Percentiles rank a stretch among this genome's conserved stretches.
phyloP scores from a whole-genome alignment of 352 stramenopile genomes.

The Phytophthora sojae region DNA sequence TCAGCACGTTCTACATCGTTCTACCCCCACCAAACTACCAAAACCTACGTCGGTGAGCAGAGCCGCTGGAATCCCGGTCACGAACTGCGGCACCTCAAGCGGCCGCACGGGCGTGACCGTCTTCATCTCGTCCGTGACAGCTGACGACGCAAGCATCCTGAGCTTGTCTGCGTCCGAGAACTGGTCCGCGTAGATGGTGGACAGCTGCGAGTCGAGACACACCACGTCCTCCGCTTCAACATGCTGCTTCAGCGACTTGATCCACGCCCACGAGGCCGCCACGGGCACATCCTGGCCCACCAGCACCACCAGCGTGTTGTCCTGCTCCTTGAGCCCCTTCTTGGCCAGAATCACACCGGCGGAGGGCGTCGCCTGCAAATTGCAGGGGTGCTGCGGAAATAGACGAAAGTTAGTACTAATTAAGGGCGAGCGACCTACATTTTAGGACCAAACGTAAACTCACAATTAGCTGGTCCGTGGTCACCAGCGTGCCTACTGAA shows the following conservation, averaged over 20 bases:
- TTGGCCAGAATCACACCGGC: slow-evolving; percentile 53
- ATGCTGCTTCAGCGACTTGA: slow-evolving; percentile 47
- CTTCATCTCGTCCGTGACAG: slow-evolving; percentile 38
- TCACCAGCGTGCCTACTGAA: slow-evolving; percentile 58
- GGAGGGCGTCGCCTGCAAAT: slow-evolving; percentile 5
- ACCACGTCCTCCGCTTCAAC: slow-evolving; percentile 55
- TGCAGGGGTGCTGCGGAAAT: slow-evolving; percentile 34
- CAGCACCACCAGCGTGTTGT: slow-evolving; percentile 50
- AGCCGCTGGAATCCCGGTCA: slow-evolving; percentile 56
- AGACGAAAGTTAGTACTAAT: not conserved
- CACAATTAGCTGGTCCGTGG: slow-evolving; percentile 60
- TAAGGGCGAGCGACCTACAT: not conserved
- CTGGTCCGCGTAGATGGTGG: slow-evolving; percentile 59
- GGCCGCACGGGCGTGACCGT: slow-evolving; percentile 42
- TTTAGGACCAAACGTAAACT: slow-evolving; percentile 6
- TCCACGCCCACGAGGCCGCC: slow-evolving; percentile 60
- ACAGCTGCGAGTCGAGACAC: slow-evolving; percentile 69
- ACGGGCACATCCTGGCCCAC: slow-evolving; percentile 53
- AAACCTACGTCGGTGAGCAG: slow-evolving; percentile 63
- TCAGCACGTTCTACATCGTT: slow-evolving; percentile 1
- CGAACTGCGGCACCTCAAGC: slow-evolving; percentile 68
- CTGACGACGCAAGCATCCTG: slow-evolving; percentile 52
- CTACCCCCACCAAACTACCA: not conserved
- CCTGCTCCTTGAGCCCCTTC: slow-evolving; percentile 34
- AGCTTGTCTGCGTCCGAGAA: slow-evolving; percentile 45